These are phyloP conservation scores for Diaporthe caulivora DNA, from an alignment of 2,329 filamentous ascomycete genomes.

Conservation along the genomic window DNA sequence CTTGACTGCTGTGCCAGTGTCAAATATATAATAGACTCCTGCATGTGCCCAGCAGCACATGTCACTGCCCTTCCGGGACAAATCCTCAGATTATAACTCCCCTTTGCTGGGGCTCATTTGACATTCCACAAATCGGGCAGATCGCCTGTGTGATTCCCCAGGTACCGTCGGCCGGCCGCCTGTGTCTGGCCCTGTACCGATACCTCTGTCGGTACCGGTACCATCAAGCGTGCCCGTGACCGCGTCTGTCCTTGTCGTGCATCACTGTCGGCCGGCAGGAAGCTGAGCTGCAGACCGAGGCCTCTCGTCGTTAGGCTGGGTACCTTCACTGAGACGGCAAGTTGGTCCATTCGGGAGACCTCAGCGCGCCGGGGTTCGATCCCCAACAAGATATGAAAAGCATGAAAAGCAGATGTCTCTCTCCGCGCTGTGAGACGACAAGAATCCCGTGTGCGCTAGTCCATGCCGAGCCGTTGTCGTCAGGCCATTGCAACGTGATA, in stretches of 20 bases:
- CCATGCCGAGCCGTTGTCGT: background rate
- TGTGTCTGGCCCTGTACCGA: background rate
- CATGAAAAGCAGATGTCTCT: background rate
- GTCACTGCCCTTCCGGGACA: too few relatives aligned
- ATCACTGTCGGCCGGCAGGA: background rate
- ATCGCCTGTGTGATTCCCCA: too few relatives aligned
- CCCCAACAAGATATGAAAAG: background rate
- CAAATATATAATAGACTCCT: too few relatives aligned
- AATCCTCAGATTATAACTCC: too few relatives aligned
- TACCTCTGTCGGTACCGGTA: background rate
- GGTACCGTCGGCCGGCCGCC: background rate
- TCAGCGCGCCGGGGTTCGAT: background rate
- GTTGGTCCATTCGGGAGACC: background rate
- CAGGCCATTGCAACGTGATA: background rate
- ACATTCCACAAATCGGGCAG: too few relatives aligned
- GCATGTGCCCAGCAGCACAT: too few relatives aligned
- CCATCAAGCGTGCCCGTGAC: background rate
- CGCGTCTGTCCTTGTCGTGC: background rate
- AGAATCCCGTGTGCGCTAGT: background rate
- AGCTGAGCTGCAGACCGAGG: background rate
- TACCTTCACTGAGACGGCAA: too few relatives aligned
- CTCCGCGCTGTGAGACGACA: background rate
- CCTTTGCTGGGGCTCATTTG: too few relatives aligned
- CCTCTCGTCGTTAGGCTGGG: too few relatives aligned
- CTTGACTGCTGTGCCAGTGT: too few relatives aligned